Evolutionary conservation across 192 early-diverging fungal species (phyloP), one percentile per base, ranked within the genome.

Genomic region (Backusella parvicylindrica): DNA sequence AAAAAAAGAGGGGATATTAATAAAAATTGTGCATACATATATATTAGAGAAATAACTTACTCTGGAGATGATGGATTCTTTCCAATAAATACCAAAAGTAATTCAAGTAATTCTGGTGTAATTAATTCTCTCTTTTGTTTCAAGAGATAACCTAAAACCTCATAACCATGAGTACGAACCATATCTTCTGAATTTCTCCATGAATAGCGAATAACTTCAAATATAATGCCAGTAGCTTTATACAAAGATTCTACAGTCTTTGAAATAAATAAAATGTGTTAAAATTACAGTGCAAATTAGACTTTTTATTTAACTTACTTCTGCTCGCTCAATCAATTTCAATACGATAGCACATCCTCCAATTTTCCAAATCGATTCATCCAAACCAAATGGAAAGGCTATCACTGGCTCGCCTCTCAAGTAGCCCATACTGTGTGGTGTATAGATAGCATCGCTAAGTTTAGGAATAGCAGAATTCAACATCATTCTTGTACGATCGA

Each of bases 151-250:
- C 87, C 88, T 11, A 93, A 77, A 35, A 90, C 85, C 71, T 92
- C 90, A 35, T 93, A 93, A 16, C 90, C 86, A 77, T 87, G 88
- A 30, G 80, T 81, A 31, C 86, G 80, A 65, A 92, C 91, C 89
- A 92, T 92, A 36, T 93, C 91, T 72, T 91, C 91, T 0, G 87
- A 85, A 74, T 91, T 90, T 26, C 91, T 71, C 91, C 91, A 93
- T 32, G 81, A 89, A 70, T 86, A 88, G 37, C 85, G 75, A 56
- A 93, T 84, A 37, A 86, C 71, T 40, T 92, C 87, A 50, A 90
- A 87, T 18, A 93, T 75, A 53, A 90, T 79, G 13, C 76, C 70
- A 26, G 89, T 75, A 0, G 87, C 83, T 73, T 88, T 87, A 38
- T 83, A 83, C 15, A 92, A 68, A 18, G 77, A 43, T 16, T 76